Percentiles rank a stretch among this genome's conserved stretches.
Conservation (phyloP, 225 moss, liverwort and hornwort genomes). For the Takakia lepidozioides region DNA sequence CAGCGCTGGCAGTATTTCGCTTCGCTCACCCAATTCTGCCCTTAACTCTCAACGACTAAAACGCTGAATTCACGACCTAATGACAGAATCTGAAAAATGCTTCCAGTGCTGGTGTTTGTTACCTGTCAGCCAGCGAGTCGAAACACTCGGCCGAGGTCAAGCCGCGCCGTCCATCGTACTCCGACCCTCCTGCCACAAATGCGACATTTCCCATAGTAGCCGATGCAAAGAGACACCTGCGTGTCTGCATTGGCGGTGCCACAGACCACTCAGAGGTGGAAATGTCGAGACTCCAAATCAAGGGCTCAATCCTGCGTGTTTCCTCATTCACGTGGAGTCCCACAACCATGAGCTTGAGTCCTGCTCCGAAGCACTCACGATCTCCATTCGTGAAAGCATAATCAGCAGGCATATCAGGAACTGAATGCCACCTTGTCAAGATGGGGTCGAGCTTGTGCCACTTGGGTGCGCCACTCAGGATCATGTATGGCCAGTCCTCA, state of each 20-base stretch:
- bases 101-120: no score
- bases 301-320: not conserved
- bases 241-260: slow-evolving; percentile 19
- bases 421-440: slow-evolving; percentile 7
- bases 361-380: slow-evolving; percentile 33
- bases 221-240: slow-evolving; percentile 33
- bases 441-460: slow-evolving; percentile 28
- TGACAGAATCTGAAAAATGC: no score
- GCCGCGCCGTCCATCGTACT: slow-evolving; percentile 4
- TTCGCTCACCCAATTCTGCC: no score
- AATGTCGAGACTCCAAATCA: slow-evolving; percentile 23
- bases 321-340: slow-evolving; percentile 8
- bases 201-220: slow-evolving; percentile 18
- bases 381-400: slow-evolving; percentile 14
- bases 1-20: no score
- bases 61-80: no score
- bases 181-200: slow-evolving; percentile 29
- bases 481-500: slow-evolving; percentile 31
- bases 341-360: slow-evolving; percentile 25
- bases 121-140: slow-evolving; percentile 3
- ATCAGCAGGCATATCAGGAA: slow-evolving; percentile 7
- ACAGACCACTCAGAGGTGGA: slow-evolving; percentile 8
- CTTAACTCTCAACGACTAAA: no score
- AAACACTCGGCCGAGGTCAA: slow-evolving; percentile 20
- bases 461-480: slow-evolving; percentile 20